Base-by-base conservation (phyloP, 2,329 filamentous ascomycete species). In the Penicillium vulpinum region DNA sequence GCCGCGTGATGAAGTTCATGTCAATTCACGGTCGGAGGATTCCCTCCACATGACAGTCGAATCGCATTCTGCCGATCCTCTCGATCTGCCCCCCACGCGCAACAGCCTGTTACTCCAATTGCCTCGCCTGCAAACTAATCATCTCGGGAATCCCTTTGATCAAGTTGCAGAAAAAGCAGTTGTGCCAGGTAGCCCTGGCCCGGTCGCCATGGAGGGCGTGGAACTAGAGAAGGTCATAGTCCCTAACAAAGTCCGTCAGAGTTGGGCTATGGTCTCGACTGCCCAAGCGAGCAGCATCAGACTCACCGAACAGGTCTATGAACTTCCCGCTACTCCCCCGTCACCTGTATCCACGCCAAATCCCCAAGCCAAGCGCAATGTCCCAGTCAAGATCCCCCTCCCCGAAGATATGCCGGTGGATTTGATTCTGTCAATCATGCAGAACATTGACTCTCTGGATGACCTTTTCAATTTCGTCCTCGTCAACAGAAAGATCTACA, bases 401-500 rank as follows among this genome's bases (percentile, higher is more conserved):
- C 76, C 79, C 5, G 65, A 70, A 16, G 65, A 69, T 11, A 70
- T 77, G 24, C 80, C 82, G 3, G 79, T 83, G 58, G 65, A 73
- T n/a, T 76, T 85, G 4, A 75, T 85, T 16, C 66, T 82, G 18
- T 65, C 68, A n/a, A 83, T 87, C 11, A 71, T 86, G 56, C 70
- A 76, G 43, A 75, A 72, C 5, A 73, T 84, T 8, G 70, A 76
- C 35, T 78, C 76, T 2, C 72, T 84, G 2, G 77, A 81, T 33
- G 84, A 86, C 64, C 74, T 87, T 0, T 84, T 84, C 62, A 78
- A 78, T 33, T 76, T 80, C 4, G 82, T 82, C 5, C 70, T 81
- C 8, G 75, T 85, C 45, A 85, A 82, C 65, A 77, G 75, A 46
- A 80, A 80, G 21, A 85, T 86, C 70, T 85, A 85, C 63, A 74